phyloP scores from a whole-genome alignment of 2,329 filamentous ascomycete species.

The Aotearoamyces nothofagi region DNA sequence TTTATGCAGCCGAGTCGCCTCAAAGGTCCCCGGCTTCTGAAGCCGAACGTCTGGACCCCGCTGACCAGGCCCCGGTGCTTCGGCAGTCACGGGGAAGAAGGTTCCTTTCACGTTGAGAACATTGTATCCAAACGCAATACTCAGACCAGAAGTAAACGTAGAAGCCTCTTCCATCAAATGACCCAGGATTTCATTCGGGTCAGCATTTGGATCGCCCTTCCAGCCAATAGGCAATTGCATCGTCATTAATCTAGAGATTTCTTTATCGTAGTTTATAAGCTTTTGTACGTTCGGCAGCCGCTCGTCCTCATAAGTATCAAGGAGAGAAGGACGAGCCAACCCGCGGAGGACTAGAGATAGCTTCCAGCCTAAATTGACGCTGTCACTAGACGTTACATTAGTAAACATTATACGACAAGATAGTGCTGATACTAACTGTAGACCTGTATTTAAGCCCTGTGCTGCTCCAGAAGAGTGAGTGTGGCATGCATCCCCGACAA shows the following conservation, averaged over 20 bases:
- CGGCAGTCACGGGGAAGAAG: slow-evolving; percentile 8
- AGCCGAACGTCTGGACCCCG: slow-evolving; percentile 30
- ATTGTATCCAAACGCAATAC: slow-evolving; percentile 36
- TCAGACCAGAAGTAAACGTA: slow-evolving; percentile 45
- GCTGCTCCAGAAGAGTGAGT: slow-evolving; percentile 48
- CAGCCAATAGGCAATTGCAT: slow-evolving; percentile 24
- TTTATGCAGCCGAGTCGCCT: slow-evolving; percentile 26
- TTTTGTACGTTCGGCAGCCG: slow-evolving; percentile 25
- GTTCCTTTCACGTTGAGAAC: slow-evolving; percentile 24
- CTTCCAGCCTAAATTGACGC: slow-evolving; percentile 48
- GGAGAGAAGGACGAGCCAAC: slow-evolving; percentile 24
- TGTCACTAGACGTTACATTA: too few species aligned
- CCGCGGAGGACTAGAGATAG: slow-evolving; percentile 32
- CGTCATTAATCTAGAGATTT: slow-evolving; percentile 24
- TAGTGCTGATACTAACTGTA: too few species aligned
- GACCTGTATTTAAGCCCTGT: slow-evolving; percentile 39
- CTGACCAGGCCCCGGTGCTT: slow-evolving; percentile 22
- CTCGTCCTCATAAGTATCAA: slow-evolving; percentile 38
- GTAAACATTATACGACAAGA: too few species aligned
- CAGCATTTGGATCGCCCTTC: slow-evolving; percentile 23
- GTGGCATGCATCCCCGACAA: slow-evolving; percentile 40
- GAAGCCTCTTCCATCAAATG: slow-evolving; percentile 41
- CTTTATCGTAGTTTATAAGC: slow-evolving; percentile 25
- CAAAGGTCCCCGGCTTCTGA: slow-evolving; percentile 28
- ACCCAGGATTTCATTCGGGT: slow-evolving; percentile 31